These are phyloP conservation scores for Lotmaria passim DNA, from an alignment of 208 protist species.

Conservation along the genomic window DNA sequence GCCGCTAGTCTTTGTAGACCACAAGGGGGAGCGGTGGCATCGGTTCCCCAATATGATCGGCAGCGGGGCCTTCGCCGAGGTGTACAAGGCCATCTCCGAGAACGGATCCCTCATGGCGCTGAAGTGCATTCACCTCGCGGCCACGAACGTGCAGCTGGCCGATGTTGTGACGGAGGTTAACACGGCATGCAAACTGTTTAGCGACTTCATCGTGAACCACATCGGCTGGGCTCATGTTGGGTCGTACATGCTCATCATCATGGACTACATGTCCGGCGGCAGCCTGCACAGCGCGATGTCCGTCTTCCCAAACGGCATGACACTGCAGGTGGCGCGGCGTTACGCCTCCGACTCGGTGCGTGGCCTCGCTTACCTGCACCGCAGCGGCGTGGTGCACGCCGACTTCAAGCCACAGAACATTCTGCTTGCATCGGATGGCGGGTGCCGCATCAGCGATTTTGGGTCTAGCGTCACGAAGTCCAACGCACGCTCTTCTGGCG, in stretches of 20 bases:
- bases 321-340: constrained; percentile 40
- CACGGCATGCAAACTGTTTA: constrained; percentile 61
- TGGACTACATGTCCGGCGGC: constrained; percentile 86
- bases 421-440: constrained; percentile 79
- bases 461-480: constrained; percentile 57
- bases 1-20: constrained; percentile 62
- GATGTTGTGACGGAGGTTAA: constrained; percentile 67
- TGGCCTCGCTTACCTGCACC: constrained; percentile 81
- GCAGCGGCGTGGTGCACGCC: constrained; percentile 74
- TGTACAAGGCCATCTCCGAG: constrained; percentile 70
- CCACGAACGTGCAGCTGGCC: constrained; percentile 54
- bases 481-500: constrained; percentile 41
- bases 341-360: constrained; percentile 73
- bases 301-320: constrained; percentile 59
- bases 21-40: constrained; percentile 63
- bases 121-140: constrained; percentile 71
- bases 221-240: constrained; percentile 60
- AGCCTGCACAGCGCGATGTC: constrained; percentile 68
- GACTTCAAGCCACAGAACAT: constrained; percentile 91
- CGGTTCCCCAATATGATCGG: constrained; percentile 59
- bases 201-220: constrained; percentile 89
- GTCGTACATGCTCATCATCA: constrained; percentile 70
- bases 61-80: constrained; percentile 59
- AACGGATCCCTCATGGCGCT: constrained; percentile 71
- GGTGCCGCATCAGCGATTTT: constrained; percentile 88